A percentile compares a stretch with the other conserved stretches of the same genome.
phyloP scores from a whole-genome alignment of 768 basidiomycete genomes.

The Tulasnella sp. region DNA sequence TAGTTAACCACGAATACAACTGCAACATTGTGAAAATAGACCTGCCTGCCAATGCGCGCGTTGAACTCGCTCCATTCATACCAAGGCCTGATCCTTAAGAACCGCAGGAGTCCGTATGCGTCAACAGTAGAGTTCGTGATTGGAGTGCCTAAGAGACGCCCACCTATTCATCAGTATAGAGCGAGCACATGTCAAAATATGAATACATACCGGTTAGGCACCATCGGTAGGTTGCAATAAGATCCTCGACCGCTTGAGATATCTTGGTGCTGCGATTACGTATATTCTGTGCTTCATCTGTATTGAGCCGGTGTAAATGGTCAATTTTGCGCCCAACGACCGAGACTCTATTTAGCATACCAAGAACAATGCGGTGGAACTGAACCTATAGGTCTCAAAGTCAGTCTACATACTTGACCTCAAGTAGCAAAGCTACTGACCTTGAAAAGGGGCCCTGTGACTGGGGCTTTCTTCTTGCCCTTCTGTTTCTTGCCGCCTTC shows the following conservation, averaged over 20 bases:
- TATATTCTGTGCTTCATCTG: slow-evolving; percentile 24
- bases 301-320: slow-evolving; percentile 33
- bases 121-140: slow-evolving; percentile 53
- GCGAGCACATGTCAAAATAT: slow-evolving; percentile 24
- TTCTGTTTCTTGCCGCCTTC: slow-evolving; percentile 21
- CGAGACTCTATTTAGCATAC: neutral
- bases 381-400: neutral
- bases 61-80: slow-evolving; percentile 35
- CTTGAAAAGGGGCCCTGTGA: slow-evolving; percentile 26
- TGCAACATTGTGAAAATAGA: neutral
- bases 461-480: slow-evolving; percentile 1
- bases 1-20: neutral
- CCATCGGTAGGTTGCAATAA: slow-evolving; percentile 50
- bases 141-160: too few species aligned
- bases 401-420: neutral
- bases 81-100: slow-evolving; percentile 32
- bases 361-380: slow-evolving; percentile 9
- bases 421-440: slow-evolving; percentile 13
- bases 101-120: slow-evolving; percentile 36
- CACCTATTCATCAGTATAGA: slow-evolving; percentile 25
- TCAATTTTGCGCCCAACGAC: neutral
- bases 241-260: slow-evolving; percentile 43
- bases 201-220: slow-evolving; percentile 57
- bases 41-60: slow-evolving; percentile 21
- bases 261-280: slow-evolving; percentile 31